Evolutionary conservation across 768 basidiomycete species (phyloP).

Genomic region (Russula olivacea): DNA sequence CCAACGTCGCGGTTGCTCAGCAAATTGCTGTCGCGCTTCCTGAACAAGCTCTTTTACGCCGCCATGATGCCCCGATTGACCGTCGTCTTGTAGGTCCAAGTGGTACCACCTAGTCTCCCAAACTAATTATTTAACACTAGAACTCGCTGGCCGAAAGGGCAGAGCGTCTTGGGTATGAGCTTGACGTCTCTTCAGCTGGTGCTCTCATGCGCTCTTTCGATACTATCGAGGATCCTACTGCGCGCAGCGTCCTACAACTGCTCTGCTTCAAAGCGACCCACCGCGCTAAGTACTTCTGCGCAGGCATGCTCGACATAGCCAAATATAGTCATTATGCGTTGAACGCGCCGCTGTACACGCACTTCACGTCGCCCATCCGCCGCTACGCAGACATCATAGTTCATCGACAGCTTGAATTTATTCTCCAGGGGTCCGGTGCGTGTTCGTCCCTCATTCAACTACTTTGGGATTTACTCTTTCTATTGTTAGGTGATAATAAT

Average conservation of each 20-base stretch:
- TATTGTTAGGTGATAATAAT: constrained; percentile 31
- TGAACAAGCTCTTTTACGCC: constrained; percentile 93
- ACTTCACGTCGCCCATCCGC: constrained; percentile 89
- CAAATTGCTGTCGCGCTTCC: constrained; percentile 91
- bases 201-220: constrained; percentile 81
- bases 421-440: constrained; percentile 66
- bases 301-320: constrained; percentile 98
- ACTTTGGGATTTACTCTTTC: background rate
- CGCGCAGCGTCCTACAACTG: constrained; percentile 73
- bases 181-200: constrained; percentile 76
- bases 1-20: constrained; percentile 86
- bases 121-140: constrained; percentile 36
- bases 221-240: constrained; percentile 63
- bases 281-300: constrained; percentile 95
- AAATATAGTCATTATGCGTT: constrained; percentile 94
- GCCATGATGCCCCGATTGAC: constrained; percentile 90
- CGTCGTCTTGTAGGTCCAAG: constrained; percentile 66
- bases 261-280: constrained; percentile 90
- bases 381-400: constrained; percentile 93
- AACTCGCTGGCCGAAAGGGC: constrained; percentile 77
- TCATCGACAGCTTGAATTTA: constrained; percentile 92
- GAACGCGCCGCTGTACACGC: constrained; percentile 86
- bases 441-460: constrained; percentile 9
- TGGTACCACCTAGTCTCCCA: background rate
- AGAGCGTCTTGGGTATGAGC: constrained; percentile 70